Percentiles rank a stretch among this genome's conserved stretches.
These are phyloP conservation scores for Colletotrichum plurivorum DNA, from an alignment of 2,329 filamentous ascomycete species.

Conservation along the genomic window DNA sequence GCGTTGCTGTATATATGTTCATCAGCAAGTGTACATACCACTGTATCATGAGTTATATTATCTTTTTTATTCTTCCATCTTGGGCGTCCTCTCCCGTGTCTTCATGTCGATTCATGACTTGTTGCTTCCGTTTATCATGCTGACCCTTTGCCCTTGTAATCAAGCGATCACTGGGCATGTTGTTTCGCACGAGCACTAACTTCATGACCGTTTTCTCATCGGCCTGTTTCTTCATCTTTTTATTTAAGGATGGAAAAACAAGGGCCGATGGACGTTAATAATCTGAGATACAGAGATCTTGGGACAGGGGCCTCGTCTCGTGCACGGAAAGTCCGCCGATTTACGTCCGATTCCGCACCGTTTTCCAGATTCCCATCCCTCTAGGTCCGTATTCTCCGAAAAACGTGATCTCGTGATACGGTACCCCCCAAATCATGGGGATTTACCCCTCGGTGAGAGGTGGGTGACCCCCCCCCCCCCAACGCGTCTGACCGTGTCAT, in stretches of 20 bases:
- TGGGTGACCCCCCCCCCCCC: constrained; percentile 2
- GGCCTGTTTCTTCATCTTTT: background rate
- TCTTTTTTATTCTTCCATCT: constrained; percentile 8
- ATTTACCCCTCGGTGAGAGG: background rate
- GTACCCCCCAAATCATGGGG: background rate
- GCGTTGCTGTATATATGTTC: constrained; percentile 56
- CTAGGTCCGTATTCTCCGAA: too few relatives aligned
- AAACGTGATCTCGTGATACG: constrained; percentile 28
- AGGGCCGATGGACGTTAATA: too few relatives aligned
- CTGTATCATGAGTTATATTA: constrained; percentile 38
- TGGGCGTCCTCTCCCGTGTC: too few relatives aligned
- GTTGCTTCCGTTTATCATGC: background rate
- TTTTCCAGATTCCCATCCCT: constrained; percentile 23
- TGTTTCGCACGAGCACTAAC: constrained; percentile 1
- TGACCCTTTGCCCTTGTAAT: background rate
- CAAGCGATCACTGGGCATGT: constrained; percentile 23
- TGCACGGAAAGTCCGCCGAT: background rate
- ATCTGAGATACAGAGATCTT: too few relatives aligned
- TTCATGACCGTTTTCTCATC: background rate
- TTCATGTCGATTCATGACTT: constrained; percentile 18
- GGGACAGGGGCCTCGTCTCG: too few relatives aligned
- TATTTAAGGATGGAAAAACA: too few relatives aligned
- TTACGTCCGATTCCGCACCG: constrained; percentile 18
- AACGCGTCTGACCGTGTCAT: constrained; percentile 27
- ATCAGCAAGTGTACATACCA: constrained; percentile 47